Evolutionary conservation across 2,329 filamentous ascomycete genomes (phyloP), one percentile per base, ranked within the genome.

Genomic region (Tolypocladium ovalisporum): DNA sequence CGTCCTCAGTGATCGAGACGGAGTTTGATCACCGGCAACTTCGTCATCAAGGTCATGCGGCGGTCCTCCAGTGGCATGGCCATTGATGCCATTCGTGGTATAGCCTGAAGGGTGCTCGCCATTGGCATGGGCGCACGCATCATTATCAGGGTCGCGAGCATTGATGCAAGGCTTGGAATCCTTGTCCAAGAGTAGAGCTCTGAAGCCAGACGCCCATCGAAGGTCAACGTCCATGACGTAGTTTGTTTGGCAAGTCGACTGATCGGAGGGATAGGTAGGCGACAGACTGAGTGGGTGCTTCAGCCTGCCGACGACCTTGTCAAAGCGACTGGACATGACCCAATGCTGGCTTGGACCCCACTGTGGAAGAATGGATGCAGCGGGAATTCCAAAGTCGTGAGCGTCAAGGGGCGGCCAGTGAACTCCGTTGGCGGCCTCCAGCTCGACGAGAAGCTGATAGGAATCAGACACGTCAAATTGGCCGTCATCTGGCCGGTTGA

Each of bases 361-460:
- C 27, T 65, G 57, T 49, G 61, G 54, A 7, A 59, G 55, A 36
- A 64, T 57, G 9, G 64, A 60, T 17, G 60, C 56, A 27, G 57
- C 24, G 13, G 65, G 56, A 55, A 70, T 59, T 19, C 67, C 70
- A 52, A 71, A 64, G 60, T 71, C 70, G 19, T 65, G 63, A n/a
- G 65, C 60, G 39, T 77, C 74, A 17, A 76, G 65, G 0, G 81
- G 81, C 4, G 81, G 81, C 81, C 81, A 84, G 40, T 70, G 70
- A 13, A 71, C 68, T 56, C 76, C 74, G 51, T 75, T 75, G 7
- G 75, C 75, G 10, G 80, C 76, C 63, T 80, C 78, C 19, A 84
- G 67, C 63, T 84, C 80, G 42, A 83, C 68, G 24, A 73, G 69
- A 17, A 84, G 65, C 58, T 74, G 70, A 65, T 84, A 84, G 27